Evolutionary conservation across 257 asterid species (phyloP), one percentile per base, ranked within the genome.

Genomic region (Nicotiana attenuata): DNA sequence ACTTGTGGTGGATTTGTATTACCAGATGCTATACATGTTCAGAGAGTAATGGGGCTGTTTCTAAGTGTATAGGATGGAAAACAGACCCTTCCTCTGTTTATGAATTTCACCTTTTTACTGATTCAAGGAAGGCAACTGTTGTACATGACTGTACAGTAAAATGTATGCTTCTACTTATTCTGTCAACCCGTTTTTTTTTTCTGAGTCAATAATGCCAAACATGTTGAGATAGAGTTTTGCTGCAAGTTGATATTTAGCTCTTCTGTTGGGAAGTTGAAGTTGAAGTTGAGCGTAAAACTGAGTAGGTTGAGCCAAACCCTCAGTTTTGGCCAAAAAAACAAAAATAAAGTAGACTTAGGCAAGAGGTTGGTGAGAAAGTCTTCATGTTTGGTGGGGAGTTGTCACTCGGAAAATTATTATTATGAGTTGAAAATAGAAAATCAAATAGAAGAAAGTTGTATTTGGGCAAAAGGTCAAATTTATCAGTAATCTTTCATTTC

Each of bases 21-120:
- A n/a, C 84, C 84, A 78, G 80, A 81, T 84, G 4, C 87, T 89
- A 67, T 82, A 88, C 87, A 81, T 80, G 91, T 83, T 83, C 80
- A 63, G 80, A 87, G 87, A 81, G 85, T 59, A 82, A 77, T 63
- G 82, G 80, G 88, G 57, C 84, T 38, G 88, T 83, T 84, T 85
- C 68, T 20, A 86, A 87, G 81, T 82, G 91, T 90, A 83, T 84
- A 86, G 87, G 69, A 86, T 76, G 84, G 83, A 71, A 80, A 81
- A 82, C 85, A 67, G 69, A 76, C 80, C 29, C 84, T 77, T 83
- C 75, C 81, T 78, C 65, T 22, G 11, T 73, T 68, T 66, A 81
- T 41, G 78, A 38, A 29, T 67, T 45, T 59, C 81, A 77, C 61
- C 53, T 35, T 31, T 63, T 50, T 53, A 66, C 45, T 73, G 77